These are phyloP conservation scores for Aurantiochytrium sp. DNA, from an alignment of 108 stramenopile species.

Conservation along the genomic window DNA sequence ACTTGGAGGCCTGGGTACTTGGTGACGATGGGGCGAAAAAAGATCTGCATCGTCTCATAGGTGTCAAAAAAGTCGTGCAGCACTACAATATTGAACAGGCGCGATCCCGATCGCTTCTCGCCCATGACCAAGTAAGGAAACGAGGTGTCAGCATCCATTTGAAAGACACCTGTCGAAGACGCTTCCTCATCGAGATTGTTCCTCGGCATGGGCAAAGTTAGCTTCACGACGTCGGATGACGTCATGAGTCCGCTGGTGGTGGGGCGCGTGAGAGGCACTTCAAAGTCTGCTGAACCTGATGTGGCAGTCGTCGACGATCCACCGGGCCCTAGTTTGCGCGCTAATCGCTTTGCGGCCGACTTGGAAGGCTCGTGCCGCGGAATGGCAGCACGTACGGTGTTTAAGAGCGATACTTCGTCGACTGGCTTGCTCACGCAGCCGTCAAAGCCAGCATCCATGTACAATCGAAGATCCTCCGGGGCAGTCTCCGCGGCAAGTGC, in stretches of 20 bases:
- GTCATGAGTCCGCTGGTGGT: not conserved
- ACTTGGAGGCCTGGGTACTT: constrained; percentile 66
- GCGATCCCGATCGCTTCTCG: not conserved
- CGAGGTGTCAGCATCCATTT: constrained; percentile 47
- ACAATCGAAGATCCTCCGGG: constrained; percentile 45
- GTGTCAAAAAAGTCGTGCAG: constrained; percentile 78
- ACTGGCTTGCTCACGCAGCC: constrained; percentile 51
- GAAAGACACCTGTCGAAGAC: constrained; percentile 20
- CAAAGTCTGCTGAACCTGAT: not conserved
- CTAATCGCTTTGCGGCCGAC: not conserved
- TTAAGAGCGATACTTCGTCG: constrained; percentile 34
- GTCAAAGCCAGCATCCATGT: constrained; percentile 58
- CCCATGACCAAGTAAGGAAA: constrained; percentile 46
- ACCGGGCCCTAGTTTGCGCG: not conserved
- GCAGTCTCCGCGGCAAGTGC: constrained; percentile 37
- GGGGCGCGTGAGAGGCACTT: not conserved
- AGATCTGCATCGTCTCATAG: constrained; percentile 65
- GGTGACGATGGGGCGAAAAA: constrained; percentile 56
- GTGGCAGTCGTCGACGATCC: not conserved
- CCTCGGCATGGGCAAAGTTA: not conserved
- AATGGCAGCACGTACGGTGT: constrained; percentile 50
- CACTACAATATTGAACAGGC: constrained; percentile 62
- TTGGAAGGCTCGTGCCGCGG: constrained; percentile 22
- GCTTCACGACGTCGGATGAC: not conserved
- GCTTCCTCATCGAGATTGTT: not conserved